Base-by-base conservation (phyloP, 1,284 basidiomycete genomes). In the Porogramme epimiltina region DNA sequence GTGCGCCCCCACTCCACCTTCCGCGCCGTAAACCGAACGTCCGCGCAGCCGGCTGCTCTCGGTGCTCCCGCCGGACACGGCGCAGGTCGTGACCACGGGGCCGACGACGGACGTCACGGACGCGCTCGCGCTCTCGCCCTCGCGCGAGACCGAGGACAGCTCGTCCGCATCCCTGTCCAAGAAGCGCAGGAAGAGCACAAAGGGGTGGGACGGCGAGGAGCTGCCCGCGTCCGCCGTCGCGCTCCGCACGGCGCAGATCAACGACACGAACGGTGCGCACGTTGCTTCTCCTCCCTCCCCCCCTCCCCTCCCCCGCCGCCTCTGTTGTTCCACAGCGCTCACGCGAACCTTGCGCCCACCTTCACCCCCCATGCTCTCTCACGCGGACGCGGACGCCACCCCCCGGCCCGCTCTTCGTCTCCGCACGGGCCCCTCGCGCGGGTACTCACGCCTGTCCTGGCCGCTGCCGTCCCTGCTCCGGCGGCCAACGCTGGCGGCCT, bases 181-280 rank as follows among this genome's bases (percentile, higher is more conserved):
- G 72, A 72, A 77, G 65, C 60, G 70, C 59, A 72, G 72, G 59
- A 85, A 82, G 63, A 76, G 77, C 42, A 70, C 72, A 4, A 87
- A 87, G 61, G 85, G 85, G 5, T 87, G 82, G 76, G 83, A 84
- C 53, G 84, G 85, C 20, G 85, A 85, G 61, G 68, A 64, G 52
- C 61, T 61, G 51, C 51, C 61, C 6, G 55, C 54, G 20, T 42
- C 63, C 16, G 60, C 53, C 11, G 45, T 55, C 39, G 55, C 52
- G 10, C 39, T 40, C 38, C 55, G 51, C n/a, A 51, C 61, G 5
- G 57, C 58, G 24, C 59, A 66, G 31, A 42, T 50, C 36, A 58
- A 59, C 52, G 63, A 66, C 55, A 55, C 51, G 45, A 49, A 51
- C 36, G 62, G 62, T 37, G 34, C 34, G 34, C n/a, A 13, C 34